These are phyloP conservation scores for Spathaspora sp. DNA, from an alignment of 1,139 yeast species.

Conservation along the genomic window DNA sequence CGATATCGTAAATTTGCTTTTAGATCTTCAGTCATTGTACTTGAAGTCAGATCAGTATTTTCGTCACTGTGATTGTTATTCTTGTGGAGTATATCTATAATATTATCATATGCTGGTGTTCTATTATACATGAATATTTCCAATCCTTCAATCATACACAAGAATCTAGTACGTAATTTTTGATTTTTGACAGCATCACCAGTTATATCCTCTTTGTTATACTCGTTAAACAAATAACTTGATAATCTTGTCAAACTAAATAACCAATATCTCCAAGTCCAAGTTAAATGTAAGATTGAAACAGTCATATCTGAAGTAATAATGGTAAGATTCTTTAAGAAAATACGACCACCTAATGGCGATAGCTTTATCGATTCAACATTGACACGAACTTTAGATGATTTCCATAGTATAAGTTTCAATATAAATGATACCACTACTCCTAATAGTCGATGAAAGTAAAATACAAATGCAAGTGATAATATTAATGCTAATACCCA, in stretches of 20 bases:
- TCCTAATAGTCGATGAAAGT: slow-evolving; percentile 76
- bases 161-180: slow-evolving; percentile 58
- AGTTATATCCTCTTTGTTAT: slow-evolving; percentile 20
- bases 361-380: slow-evolving; percentile 76
- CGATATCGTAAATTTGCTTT: slow-evolving; percentile 10
- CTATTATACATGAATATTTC: slow-evolving; percentile 83
- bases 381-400: slow-evolving; percentile 53
- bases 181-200: slow-evolving; percentile 31
- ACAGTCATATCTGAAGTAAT: slow-evolving; percentile 71
- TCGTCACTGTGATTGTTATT: slow-evolving; percentile 8
- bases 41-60: slow-evolving; percentile 10
- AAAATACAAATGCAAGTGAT: slow-evolving; percentile 66
- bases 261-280: slow-evolving; percentile 93
- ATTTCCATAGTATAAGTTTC: slow-evolving; percentile 64
- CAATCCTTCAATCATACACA: slow-evolving; percentile 66
- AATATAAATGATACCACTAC: slow-evolving; percentile 50
- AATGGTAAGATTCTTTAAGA: slow-evolving; percentile 71
- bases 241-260: slow-evolving; percentile 51
- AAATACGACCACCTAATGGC: slow-evolving; percentile 76
- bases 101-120: slow-evolving; percentile 70
- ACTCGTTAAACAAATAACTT: slow-evolving; percentile 22
- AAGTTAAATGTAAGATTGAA: slow-evolving; percentile 63
- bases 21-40: slow-evolving; percentile 10
- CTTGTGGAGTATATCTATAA: slow-evolving; percentile 46
- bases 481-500: slow-evolving; percentile 73